Conservation (phyloP, 768 basidiomycete genomes). For the Melanogaster broomeanus region DNA sequence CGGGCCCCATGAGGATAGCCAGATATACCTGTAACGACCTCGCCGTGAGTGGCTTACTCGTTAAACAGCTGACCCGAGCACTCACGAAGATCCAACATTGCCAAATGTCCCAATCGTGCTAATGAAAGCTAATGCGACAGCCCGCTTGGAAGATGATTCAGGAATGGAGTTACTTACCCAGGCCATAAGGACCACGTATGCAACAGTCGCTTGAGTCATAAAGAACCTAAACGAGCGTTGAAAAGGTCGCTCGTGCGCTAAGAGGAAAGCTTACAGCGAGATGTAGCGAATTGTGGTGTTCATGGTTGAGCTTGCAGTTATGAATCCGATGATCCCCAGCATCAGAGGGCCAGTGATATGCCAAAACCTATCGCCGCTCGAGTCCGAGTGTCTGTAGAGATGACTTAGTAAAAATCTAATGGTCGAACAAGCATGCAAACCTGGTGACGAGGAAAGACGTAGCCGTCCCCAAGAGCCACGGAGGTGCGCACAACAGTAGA, state of each 20-base stretch:
- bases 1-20: slow-evolving; percentile 70
- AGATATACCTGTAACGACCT: slow-evolving; percentile 49
- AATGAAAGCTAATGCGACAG: slow-evolving; percentile 79
- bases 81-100: slow-evolving; percentile 78
- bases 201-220: slow-evolving; percentile 72
- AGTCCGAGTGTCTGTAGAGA: slow-evolving; percentile 66
- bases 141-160: slow-evolving; percentile 79
- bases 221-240: slow-evolving; percentile 53
- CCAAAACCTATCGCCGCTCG: slow-evolving; percentile 66
- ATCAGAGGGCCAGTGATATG: slow-evolving; percentile 59
- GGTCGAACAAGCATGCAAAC: slow-evolving; percentile 26
- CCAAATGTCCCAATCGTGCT: slow-evolving; percentile 81
- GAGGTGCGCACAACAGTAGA: slow-evolving; percentile 74
- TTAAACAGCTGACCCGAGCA: slow-evolving; percentile 19
- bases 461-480: slow-evolving; percentile 62
- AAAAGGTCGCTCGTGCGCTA: neutral
- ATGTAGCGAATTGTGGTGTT: slow-evolving; percentile 62
- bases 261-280: slow-evolving; percentile 46
- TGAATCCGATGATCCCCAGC: slow-evolving; percentile 65
- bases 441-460: slow-evolving; percentile 56
- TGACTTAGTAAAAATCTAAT: slow-evolving; percentile 1
- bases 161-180: slow-evolving; percentile 62
- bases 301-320: slow-evolving; percentile 64
- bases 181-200: slow-evolving; percentile 61
- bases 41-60: neutral